Conservation (phyloP, 225 moss, liverwort and hornwort genomes). For the Antitrichia curtipendula region DNA sequence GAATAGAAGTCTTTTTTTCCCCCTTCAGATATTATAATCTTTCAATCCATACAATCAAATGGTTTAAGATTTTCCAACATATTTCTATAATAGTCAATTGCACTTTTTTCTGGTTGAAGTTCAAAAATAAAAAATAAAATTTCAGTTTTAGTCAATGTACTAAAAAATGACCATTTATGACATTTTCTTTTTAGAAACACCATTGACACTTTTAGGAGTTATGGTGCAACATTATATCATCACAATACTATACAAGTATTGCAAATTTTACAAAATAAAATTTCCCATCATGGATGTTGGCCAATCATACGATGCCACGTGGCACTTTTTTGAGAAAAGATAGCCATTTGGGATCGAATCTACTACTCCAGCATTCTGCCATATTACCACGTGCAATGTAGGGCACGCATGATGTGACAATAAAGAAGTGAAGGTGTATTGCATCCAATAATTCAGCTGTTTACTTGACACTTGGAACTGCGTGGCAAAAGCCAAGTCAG, state of each 20-base stretch:
- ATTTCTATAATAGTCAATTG: neutral
- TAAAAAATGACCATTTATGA: neutral
- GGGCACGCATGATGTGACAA: neutral
- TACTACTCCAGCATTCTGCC: neutral
- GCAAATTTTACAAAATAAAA: neutral
- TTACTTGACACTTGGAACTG: slow-evolving; percentile 5
- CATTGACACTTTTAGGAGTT: rapidly evolving
- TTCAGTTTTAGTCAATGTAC: neutral
- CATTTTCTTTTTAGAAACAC: neutral
- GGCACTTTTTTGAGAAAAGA: neutral
- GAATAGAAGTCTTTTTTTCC: no score
- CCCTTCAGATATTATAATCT: no score
- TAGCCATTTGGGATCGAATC: neutral
- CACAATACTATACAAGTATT: no score
- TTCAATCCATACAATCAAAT: no score
- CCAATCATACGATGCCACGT: neutral
- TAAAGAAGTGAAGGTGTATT: no score
- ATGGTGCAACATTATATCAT: neutral
- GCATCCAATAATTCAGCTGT: neutral
- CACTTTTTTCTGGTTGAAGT: neutral
- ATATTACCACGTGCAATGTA: neutral
- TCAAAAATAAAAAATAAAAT: neutral
- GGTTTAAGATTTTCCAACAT: no score
- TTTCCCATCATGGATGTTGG: neutral
- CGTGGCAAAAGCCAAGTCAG: neutral